Evolutionary conservation across 768 basidiomycete species (phyloP), one percentile per base, ranked within the genome.

Genomic region (Trichaptum fuscoviolaceum): DNA sequence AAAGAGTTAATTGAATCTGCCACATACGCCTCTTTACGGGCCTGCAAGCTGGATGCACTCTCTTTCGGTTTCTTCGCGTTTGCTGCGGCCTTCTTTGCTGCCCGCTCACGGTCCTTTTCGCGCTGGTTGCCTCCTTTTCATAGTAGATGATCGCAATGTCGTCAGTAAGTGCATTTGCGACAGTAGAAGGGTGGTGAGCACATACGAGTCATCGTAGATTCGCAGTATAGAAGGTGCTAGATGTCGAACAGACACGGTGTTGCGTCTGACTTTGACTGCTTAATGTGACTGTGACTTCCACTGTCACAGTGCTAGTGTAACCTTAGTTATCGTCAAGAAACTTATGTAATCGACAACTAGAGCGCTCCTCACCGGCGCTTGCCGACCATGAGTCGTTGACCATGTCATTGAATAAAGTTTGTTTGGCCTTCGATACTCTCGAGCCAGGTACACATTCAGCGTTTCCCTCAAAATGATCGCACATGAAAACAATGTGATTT

Each of bases 101-200:
- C 67, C 64, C 66, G 65, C 18, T 57, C 67, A 18, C 69, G 58
- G 42, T 65, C 69, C 18, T 25, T 62, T 7, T 69, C 69, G 18
- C 69, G 64, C 63, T 69, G 69, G 59, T 69, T 69, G 24, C 69
- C 69, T 20, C 69, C 69, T 52, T 27, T 26, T 61, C 34, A 26
- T 26, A 18, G 26, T 18, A 18, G 6, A 35, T 18, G 17, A 24
- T 7, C 6, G 4, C 15, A 18, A 27, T 35, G 34, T 61, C 60
- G 60, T 52, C 42, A 52, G 42, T 52, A 52, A 52, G 42, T 52
- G 42, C 20, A 2, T 52, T 52, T 52, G 3, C 15, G 10, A 15
- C 3, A 20, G 42, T 52, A 3, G 30, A 30, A 8, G 2, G 30
- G 42, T 52, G 42, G 42, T 20, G 42, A 52, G 20, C 42, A 52